Evolutionary conservation across 2,329 filamentous ascomycete genomes (phyloP), one percentile per base, ranked within the genome.

Genomic region (Aureobasidium sp.): DNA sequence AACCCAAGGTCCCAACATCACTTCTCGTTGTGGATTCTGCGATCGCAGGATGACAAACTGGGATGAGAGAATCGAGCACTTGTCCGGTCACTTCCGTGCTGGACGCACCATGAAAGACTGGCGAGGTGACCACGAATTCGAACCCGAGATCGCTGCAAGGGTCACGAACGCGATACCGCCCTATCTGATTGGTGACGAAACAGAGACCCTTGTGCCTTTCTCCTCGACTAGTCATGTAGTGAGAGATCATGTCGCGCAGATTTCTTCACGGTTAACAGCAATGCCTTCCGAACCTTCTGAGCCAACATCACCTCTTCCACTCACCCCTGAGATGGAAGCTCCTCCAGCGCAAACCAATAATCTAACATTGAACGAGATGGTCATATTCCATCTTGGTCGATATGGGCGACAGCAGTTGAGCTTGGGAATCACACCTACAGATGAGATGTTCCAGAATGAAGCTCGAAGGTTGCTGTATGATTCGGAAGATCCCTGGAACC

Each of bases 1-100:
- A 68, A 80, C 81, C 27, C 78, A 79, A 60, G 81, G 79, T 4
- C 78, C 78, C 17, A 78, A 80, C 60, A 79, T 86, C 65, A 81
- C 79, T 50, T 77, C 77, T 27, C 75, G 81, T 5, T 84, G 82
- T 66, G 82, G 81, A 1, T 84, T 84, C 69, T 84, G 82, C 65
- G 73, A 72, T 3, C 70, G 72, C 64, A 71, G 71, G 2, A 78
- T 84, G 65, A 71, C 73, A 6, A 78, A 74, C 27, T 84, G 82
- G 82, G 72, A 78, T 62, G 78, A 79, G 56, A 75, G 82, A 2
- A 71, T 75, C 8, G 80, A 83, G 62, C 82, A 84, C 67, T 65
- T 84, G 6, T 78, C 81, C 0, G 78, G 77, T 20, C 82, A 84
- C 67, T 84, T 83, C 71, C 79, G 79, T 57, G 76, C 78, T 41